These are phyloP conservation scores for Priceomyces castillae DNA, from an alignment of 805 yeast genomes.

Conservation along the genomic window DNA sequence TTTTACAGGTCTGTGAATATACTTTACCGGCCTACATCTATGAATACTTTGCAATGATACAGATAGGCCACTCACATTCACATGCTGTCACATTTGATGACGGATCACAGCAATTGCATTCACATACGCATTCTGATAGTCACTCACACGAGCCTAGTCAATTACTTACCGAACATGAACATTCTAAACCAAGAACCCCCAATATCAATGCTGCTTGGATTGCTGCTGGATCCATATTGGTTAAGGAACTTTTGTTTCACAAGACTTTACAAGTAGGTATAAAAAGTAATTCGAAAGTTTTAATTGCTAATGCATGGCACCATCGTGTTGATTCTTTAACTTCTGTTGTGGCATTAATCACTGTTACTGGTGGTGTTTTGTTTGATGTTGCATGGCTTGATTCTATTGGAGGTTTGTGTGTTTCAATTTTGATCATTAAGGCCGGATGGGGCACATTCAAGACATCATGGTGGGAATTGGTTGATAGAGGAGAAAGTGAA, in stretches of 20 bases:
- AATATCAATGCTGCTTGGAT: conserved; percentile 95
- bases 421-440: conserved; percentile 73
- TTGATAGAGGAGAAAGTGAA: conserved; percentile 65
- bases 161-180: conserved; percentile 18
- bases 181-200: conserved; percentile 22
- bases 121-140: conserved; percentile 7
- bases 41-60: conserved; percentile 50
- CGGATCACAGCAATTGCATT: conserved; percentile 12
- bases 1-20: conserved; percentile 65
- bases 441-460: conserved; percentile 81
- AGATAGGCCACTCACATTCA: conserved; percentile 51
- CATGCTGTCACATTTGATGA: conserved; percentile 31
- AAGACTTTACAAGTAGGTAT: conserved; percentile 81
- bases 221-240: conserved; percentile 81
- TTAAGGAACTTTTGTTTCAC: conserved; percentile 85
- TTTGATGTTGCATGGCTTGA: conserved; percentile 82
- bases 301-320: conserved; percentile 98
- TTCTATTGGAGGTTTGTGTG: conserved; percentile 87
- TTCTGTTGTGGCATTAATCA: conserved; percentile 82
- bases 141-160: conserved; percentile 23
- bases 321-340: conserved; percentile 94
- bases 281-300: conserved; percentile 77
- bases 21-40: conserved; percentile 59
- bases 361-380: conserved; percentile 82
- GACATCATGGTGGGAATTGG: conserved; percentile 68